These are phyloP conservation scores for Vitis rupestris DNA, from an alignment of 164 flowering plant genomes.

Conservation along the genomic window DNA sequence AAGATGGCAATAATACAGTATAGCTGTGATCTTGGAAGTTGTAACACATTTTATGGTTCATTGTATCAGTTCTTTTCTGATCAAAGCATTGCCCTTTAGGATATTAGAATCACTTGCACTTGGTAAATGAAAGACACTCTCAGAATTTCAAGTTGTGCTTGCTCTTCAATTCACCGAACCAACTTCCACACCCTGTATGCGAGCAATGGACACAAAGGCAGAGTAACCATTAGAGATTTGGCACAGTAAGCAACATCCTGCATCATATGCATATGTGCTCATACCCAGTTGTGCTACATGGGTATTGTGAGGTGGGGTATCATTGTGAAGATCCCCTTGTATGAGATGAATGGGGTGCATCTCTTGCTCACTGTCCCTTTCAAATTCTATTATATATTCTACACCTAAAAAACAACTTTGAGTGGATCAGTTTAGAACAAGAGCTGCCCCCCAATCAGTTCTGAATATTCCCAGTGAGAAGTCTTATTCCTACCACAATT, in stretches of 20 bases:
- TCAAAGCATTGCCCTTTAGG: not conserved
- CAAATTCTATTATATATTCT: too few species aligned
- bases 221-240: not conserved
- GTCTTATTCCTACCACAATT: not conserved
- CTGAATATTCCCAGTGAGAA: too few species aligned
- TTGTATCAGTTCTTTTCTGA: not conserved
- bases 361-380: not conserved
- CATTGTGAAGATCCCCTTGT: not conserved
- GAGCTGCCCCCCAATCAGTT: too few species aligned
- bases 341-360: not conserved
- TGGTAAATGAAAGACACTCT: too few species aligned
- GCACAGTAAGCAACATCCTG: not conserved
- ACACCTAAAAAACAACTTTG: too few species aligned
- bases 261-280: not conserved
- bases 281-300: not conserved
- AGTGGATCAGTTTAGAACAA: too few species aligned
- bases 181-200: constrained; percentile 5
- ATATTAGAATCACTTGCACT: not conserved
- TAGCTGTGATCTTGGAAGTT: not conserved
- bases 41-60: not conserved
- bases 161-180: not conserved
- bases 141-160: too few species aligned
- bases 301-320: not conserved
- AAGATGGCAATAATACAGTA: not conserved
- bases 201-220: not conserved